These are phyloP conservation scores for Colletotrichum tofieldiae DNA, from an alignment of 2,329 filamentous ascomycete genomes.

Conservation along the genomic window DNA sequence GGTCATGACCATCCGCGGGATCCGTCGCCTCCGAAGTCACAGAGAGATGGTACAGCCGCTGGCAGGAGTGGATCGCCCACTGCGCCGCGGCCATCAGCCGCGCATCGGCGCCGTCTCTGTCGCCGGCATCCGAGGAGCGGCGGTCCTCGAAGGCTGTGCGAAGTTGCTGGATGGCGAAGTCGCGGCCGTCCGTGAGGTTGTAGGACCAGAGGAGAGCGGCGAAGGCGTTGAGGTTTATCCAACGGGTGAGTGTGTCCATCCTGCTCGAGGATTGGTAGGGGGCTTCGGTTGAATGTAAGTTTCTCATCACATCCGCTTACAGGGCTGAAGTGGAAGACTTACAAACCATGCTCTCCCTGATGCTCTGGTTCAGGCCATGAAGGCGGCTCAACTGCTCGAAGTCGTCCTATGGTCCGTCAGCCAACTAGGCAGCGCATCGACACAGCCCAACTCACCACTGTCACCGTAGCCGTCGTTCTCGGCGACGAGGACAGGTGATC, in stretches of 20 bases:
- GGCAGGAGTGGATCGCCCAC: slow-evolving; percentile 38
- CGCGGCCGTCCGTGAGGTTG: slow-evolving; percentile 38
- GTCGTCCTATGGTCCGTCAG: slow-evolving; percentile 17
- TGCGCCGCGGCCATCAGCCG: slow-evolving; percentile 36
- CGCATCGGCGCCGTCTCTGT: slow-evolving; percentile 25
- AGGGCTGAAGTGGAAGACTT: background rate
- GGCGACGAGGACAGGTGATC: slow-evolving; percentile 36
- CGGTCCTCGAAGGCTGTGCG: slow-evolving; percentile 42
- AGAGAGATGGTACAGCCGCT: slow-evolving; percentile 40
- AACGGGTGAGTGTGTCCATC: slow-evolving; percentile 9
- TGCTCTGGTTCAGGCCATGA: slow-evolving; percentile 17
- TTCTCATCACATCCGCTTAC: no score
- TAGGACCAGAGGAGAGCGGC: slow-evolving; percentile 43
- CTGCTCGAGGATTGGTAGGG: background rate
- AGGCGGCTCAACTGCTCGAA: slow-evolving; percentile 35
- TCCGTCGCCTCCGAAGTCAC: slow-evolving; percentile 12
- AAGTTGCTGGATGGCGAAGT: slow-evolving; percentile 39
- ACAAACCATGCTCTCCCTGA: slow-evolving; percentile 35
- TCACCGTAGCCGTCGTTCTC: slow-evolving; percentile 31
- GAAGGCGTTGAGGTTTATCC: slow-evolving; percentile 41
- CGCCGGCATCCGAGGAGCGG: slow-evolving; percentile 21
- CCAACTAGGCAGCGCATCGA: background rate
- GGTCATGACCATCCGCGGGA: background rate
- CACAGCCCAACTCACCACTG: background rate
- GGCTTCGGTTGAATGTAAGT: slow-evolving; percentile 6